Conservation (phyloP, 2,329 filamentous ascomycete species). For the Gyromitra esculenta region DNA sequence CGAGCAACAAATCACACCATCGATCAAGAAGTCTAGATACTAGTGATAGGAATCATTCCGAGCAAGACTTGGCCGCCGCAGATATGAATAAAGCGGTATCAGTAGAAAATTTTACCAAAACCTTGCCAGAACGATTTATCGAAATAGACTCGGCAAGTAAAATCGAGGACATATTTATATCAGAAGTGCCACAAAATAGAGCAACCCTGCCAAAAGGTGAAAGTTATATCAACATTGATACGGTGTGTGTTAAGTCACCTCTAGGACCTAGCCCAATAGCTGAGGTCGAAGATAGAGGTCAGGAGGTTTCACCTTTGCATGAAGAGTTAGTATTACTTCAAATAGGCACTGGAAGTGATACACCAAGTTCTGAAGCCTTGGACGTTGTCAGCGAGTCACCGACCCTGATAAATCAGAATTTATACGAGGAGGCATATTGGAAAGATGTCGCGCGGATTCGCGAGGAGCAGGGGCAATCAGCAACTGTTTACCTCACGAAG, state of each 20-base stretch:
- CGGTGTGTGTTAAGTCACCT: conserved; percentile 61
- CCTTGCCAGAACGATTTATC: conserved; percentile 48
- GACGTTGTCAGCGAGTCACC: conserved; percentile 81
- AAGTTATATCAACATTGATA: neutral
- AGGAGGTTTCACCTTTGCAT: conserved; percentile 72
- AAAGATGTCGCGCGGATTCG: conserved; percentile 80
- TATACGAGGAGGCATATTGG: conserved; percentile 89
- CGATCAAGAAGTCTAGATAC: conserved; percentile 65
- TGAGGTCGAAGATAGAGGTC: conserved; percentile 66
- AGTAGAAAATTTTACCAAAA: conserved; percentile 54
- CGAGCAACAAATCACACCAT: conserved; percentile 3
- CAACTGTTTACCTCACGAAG: conserved; percentile 66
- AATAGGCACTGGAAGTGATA: conserved; percentile 74
- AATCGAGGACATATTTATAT: conserved; percentile 54
- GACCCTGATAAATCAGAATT: conserved; percentile 81
- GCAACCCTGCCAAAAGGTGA: neutral
- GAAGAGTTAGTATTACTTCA: conserved; percentile 74
- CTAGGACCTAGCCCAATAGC: conserved; percentile 59
- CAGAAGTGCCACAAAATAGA: conserved; percentile 5
- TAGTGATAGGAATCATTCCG: conserved; percentile 65
- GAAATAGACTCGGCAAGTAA: conserved; percentile 40
- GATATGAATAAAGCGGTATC: conserved; percentile 66
- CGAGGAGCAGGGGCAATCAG: conserved; percentile 62
- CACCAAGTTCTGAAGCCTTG: conserved; percentile 58
- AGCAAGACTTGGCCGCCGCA: conserved; percentile 65